phyloP scores from a whole-genome alignment of 192 early-diverging fungal genomes.

The Podila minutissima region DNA sequence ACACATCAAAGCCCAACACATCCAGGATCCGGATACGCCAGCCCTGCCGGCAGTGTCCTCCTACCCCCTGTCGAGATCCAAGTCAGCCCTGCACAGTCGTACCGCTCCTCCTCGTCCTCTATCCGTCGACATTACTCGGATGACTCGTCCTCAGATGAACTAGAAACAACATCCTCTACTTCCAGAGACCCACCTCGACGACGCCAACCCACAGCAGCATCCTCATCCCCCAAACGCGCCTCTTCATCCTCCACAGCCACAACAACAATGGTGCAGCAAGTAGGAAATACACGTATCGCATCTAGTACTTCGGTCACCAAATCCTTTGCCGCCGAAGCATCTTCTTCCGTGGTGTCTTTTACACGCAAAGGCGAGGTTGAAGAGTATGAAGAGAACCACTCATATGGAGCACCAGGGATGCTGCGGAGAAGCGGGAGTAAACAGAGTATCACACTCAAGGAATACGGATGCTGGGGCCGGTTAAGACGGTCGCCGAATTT shows the following conservation, averaged over 20 bases:
- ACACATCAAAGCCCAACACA: not conserved
- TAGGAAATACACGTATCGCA: not conserved
- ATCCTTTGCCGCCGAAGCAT: not conserved
- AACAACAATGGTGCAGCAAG: not conserved
- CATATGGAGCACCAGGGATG: not conserved
- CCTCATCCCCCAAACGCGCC: not conserved
- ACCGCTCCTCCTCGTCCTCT: not conserved
- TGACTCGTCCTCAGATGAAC: conserved; percentile 1
- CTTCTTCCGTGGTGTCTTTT: not conserved
- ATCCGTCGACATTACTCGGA: conserved; percentile 4
- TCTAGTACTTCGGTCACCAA: not conserved
- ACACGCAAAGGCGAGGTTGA: not conserved
- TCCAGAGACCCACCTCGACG: not conserved
- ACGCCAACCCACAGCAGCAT: not conserved
- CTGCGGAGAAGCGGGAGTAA: conserved; percentile 16
- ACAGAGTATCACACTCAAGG: conserved; percentile 12
- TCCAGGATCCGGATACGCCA: not conserved
- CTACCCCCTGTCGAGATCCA: conserved; percentile 40
- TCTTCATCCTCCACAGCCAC: not conserved
- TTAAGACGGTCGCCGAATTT: conserved; percentile 39
- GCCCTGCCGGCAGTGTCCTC: conserved; percentile 28
- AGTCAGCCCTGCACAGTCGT: conserved; percentile 15
- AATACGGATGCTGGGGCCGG: conserved; percentile 25
- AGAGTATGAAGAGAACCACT: not conserved
- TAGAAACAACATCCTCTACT: not conserved